Conservation (phyloP, 148 eudicot genomes). For the Diospyros lotus region DNA sequence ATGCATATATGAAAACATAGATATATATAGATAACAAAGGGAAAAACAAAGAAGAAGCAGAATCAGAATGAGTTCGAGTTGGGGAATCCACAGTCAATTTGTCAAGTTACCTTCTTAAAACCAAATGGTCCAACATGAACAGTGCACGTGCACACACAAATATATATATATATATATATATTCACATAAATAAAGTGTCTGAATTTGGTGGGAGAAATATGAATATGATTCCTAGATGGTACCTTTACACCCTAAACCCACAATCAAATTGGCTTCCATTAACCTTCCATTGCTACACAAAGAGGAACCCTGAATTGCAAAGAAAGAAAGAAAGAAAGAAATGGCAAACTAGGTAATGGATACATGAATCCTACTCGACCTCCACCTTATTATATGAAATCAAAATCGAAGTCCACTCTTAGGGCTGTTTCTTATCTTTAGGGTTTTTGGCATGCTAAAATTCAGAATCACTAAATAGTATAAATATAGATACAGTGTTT, state of each 20-base stretch:
- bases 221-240: conserved; percentile 13
- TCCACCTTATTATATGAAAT: background rate
- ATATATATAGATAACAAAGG: background rate
- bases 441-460: too few species aligned
- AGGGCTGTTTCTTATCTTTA: too few species aligned
- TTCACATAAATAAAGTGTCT: background rate
- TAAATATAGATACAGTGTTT: too few species aligned
- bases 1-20: background rate
- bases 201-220: background rate
- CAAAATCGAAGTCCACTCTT: too few species aligned
- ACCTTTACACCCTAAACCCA: background rate
- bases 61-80: background rate
- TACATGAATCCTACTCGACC: conserved; percentile 14
- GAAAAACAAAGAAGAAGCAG: background rate
- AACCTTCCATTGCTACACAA: background rate
- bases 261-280: background rate
- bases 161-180: too few species aligned
- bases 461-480: too few species aligned
- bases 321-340: background rate
- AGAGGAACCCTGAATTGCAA: too few species aligned
- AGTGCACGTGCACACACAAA: too few species aligned
- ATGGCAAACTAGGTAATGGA: background rate
- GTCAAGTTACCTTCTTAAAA: too few species aligned
- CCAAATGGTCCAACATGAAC: too few species aligned
- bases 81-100: too few species aligned